Percentiles rank a stretch among this genome's conserved stretches.
phyloP scores from a whole-genome alignment of 768 basidiomycete species.

The Strobilomyces confusus region DNA sequence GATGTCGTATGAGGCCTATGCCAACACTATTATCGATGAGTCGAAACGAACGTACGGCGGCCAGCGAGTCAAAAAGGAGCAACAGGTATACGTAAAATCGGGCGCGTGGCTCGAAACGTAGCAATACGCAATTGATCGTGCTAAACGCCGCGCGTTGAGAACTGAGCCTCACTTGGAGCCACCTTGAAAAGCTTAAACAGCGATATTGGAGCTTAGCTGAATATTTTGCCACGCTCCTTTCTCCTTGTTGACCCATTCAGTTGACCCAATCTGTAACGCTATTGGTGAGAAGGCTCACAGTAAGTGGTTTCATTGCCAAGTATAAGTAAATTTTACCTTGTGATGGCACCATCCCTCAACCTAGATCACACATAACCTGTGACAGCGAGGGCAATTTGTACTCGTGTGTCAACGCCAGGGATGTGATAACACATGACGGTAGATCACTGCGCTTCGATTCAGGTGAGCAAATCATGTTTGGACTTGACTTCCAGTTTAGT shows the following conservation, averaged over 20 bases:
- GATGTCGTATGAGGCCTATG: neutral
- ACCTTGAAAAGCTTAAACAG: neutral
- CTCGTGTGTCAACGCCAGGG: too few relatives aligned
- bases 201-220: neutral
- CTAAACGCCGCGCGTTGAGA: neutral
- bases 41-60: neutral
- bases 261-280: neutral
- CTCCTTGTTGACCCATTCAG: neutral
- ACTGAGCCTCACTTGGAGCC: neutral
- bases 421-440: too few relatives aligned
- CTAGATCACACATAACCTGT: neutral
- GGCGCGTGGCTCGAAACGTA: neutral
- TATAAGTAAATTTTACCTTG: neutral
- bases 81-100: too few relatives aligned
- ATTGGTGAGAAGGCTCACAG: neutral
- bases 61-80: neutral
- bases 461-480: neutral
- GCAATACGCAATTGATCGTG: neutral
- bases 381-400: too few relatives aligned
- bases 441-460: too few relatives aligned
- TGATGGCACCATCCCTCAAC: neutral
- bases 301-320: neutral
- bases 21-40: neutral
- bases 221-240: neutral
- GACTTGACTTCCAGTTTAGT: neutral